These are phyloP conservation scores for Colletotrichum theobromicola DNA, from an alignment of 2,329 filamentous ascomycete species.

Conservation along the genomic window DNA sequence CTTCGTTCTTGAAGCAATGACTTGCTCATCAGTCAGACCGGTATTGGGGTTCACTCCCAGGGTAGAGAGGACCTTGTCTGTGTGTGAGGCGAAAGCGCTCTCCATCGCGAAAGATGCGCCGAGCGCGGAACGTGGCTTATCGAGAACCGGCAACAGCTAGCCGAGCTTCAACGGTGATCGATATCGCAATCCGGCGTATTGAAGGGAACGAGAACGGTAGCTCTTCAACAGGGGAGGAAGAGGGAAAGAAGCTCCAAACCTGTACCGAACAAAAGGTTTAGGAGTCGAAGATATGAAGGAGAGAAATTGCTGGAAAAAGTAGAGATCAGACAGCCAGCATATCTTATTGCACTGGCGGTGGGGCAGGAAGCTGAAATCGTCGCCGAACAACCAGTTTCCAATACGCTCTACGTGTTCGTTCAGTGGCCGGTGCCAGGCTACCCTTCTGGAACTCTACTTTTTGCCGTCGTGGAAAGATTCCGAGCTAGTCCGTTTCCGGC, in stretches of 20 bases:
- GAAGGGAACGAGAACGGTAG: neutral
- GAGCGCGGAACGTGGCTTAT: slow-evolving; percentile 15
- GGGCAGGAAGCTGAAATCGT: slow-evolving; percentile 22
- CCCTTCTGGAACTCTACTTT: slow-evolving; percentile 21
- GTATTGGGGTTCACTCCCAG: slow-evolving; percentile 60
- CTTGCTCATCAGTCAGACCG: slow-evolving; percentile 66
- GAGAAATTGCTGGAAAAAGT: slow-evolving; percentile 14
- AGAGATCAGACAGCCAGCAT: slow-evolving; percentile 14
- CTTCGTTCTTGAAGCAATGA: slow-evolving; percentile 59
- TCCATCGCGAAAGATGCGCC: slow-evolving; percentile 54
- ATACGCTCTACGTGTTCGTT: slow-evolving; percentile 26
- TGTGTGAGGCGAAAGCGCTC: slow-evolving; percentile 64
- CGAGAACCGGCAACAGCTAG: slow-evolving; percentile 12
- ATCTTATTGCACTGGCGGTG: slow-evolving; percentile 22
- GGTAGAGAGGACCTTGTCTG: slow-evolving; percentile 61
- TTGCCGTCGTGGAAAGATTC: slow-evolving; percentile 11
- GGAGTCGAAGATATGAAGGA: neutral
- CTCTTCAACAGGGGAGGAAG: neutral
- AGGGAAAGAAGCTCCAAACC: neutral
- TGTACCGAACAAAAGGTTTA: neutral
- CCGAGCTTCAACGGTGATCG: slow-evolving; percentile 4
- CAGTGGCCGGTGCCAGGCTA: slow-evolving; percentile 16
- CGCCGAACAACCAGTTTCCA: slow-evolving; percentile 21
- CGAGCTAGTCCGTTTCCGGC: slow-evolving; percentile 1
- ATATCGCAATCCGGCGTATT: neutral